These are phyloP conservation scores for Marchantia paleacea DNA, from an alignment of 225 moss, liverwort and hornwort genomes.

Conservation along the genomic window DNA sequence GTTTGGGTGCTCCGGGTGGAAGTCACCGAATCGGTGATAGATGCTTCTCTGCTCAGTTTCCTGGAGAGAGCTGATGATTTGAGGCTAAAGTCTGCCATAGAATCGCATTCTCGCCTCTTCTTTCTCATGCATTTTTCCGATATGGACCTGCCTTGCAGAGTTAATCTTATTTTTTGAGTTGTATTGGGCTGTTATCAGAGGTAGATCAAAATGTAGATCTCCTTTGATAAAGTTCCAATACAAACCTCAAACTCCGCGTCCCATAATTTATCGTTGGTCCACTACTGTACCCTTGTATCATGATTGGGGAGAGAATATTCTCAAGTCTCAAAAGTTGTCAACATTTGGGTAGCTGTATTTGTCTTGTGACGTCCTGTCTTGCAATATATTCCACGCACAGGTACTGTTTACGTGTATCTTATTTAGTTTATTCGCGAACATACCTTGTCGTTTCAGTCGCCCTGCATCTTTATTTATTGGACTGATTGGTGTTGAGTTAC, in stretches of 20 bases:
- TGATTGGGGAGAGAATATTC: background rate
- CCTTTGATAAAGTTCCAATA: slow-evolving; percentile 3
- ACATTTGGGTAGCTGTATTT: background rate
- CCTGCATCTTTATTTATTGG: background rate
- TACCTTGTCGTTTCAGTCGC: background rate
- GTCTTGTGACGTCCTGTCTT: background rate
- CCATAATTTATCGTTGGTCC: background rate
- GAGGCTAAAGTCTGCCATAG: background rate
- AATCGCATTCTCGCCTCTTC: background rate
- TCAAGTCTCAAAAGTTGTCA: background rate
- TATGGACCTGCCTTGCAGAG: slow-evolving; percentile 2
- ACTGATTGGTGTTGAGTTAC: too few relatives aligned
- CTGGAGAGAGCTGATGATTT: background rate
- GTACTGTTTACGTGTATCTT: background rate
- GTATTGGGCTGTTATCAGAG: background rate
- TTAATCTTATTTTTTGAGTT: background rate
- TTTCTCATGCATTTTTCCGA: background rate
- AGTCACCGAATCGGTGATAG: background rate
- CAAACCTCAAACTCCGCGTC: background rate
- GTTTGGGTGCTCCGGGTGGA: background rate
- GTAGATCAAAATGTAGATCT: background rate
- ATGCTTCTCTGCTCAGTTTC: background rate
- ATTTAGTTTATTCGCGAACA: background rate
- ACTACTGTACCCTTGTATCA: background rate
- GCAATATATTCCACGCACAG: background rate